phyloP scores from a whole-genome alignment of 163 green algal genomes.

The Prototheca stagnorum region DNA sequence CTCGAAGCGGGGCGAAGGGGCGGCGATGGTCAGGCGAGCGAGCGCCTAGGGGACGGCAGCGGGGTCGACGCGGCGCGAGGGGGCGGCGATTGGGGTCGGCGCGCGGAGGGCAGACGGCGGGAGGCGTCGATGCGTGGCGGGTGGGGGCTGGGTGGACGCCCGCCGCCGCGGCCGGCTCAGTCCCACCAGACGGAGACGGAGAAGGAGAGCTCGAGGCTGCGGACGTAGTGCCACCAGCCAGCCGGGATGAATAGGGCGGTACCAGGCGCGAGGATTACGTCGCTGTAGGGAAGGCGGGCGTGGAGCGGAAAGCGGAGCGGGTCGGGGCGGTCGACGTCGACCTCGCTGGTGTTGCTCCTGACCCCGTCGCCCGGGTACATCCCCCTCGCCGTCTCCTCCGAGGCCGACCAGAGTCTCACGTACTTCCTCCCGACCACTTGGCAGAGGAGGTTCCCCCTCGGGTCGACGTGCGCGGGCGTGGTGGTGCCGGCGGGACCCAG shows the following conservation, averaged over 20 bases:
- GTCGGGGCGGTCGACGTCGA: slow-evolving; percentile 22
- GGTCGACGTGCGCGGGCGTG: slow-evolving; percentile 79
- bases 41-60: too few relatives aligned
- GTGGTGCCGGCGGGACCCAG: slow-evolving; percentile 73
- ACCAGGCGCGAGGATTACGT: slow-evolving; percentile 57
- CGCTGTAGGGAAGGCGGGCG: slow-evolving; percentile 22
- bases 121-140: too few relatives aligned
- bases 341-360: slow-evolving; percentile 63
- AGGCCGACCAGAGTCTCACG: slow-evolving; percentile 78
- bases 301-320: slow-evolving; percentile 4
- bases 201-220: slow-evolving; percentile 47
- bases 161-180: slow-evolving; percentile 3
- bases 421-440: slow-evolving; percentile 87
- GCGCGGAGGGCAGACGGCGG: too few relatives aligned
- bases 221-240: slow-evolving; percentile 86
- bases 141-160: too few relatives aligned
- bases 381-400: too few relatives aligned
- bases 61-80: too few relatives aligned
- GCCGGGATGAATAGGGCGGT: slow-evolving; percentile 83
- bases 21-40: too few relatives aligned
- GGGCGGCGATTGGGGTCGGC: too few relatives aligned
- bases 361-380: too few relatives aligned
- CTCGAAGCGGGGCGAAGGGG: too few relatives aligned
- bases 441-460: slow-evolving; percentile 74
- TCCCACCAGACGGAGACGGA: slow-evolving; percentile 84